Base-by-base conservation (phyloP, 1,139 yeast species). In the Sporopachydermia cereana region DNA sequence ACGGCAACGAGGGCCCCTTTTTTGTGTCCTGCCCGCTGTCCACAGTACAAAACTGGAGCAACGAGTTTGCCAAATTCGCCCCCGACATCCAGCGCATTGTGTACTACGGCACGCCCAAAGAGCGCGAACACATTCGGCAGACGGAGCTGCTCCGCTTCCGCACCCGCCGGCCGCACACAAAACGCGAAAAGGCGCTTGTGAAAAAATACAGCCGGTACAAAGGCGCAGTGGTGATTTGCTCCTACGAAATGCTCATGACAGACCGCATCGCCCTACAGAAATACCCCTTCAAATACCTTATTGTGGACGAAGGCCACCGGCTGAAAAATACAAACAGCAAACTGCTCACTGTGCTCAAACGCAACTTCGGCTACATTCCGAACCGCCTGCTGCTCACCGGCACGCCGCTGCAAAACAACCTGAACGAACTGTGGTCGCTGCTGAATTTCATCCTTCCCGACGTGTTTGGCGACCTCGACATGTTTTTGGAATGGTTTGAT, bases 231-330 rank as follows among this genome's bases (percentile, higher is more conserved):
- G 69, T 89, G 5, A 63, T 91, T 7, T 84, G 96, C 0, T 81
- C 94, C 23, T 91, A 88, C 64, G 96, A 89, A 57, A 72, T 84
- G 34, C 71, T 86, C 2, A 73, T 89, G 44, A 71, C 74, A 45
- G 97, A 89, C 57, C 72, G 74, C 45, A 54, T 61, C 25, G 72
- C 63, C 51, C 65, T 91, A 43, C 69, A 71, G 36, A 57, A 60
- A 16, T 65, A 74, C 4, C 62, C 66, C 29, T 89, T 96, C 96
- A 81, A 80, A 50, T 89, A 80, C 57, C 65, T 91, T 46, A 84
- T 88, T 44, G 95, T 89, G n/a, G 97, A 89, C 61, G 97, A 89
- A 61, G 97, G 97, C 3, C 97, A 89, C 62, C 69, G 97, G 41
- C 67, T 89, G 52, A 91, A 89, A 56, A 89, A 89, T 57, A 74